phyloP scores from a whole-genome alignment of 2,329 filamentous ascomycete species.

The Neofusicoccum cordaticola region DNA sequence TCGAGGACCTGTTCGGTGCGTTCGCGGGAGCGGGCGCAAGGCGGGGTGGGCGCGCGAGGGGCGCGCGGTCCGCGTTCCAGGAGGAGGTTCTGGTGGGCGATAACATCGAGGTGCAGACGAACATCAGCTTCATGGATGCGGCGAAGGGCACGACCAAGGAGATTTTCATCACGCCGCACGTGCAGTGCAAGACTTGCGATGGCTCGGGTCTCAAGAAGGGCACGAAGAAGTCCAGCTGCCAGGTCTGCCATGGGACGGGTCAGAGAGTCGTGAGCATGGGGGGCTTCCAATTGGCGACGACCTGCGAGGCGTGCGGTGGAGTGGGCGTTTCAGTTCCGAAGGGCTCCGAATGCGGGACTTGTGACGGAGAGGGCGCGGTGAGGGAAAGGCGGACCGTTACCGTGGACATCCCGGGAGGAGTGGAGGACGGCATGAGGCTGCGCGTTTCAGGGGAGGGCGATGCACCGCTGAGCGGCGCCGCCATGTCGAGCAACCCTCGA shows the following conservation, averaged over 20 bases:
- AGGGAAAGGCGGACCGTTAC: conserved; percentile 79
- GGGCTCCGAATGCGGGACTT: conserved; percentile 77
- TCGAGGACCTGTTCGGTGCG: conserved; percentile 91
- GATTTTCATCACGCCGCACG: conserved; percentile 79
- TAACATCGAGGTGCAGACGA: conserved; percentile 91
- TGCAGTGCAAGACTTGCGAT: conserved; percentile 75
- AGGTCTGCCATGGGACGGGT: conserved; percentile 80
- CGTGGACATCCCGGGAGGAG: conserved; percentile 89
- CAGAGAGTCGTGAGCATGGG: conserved; percentile 86
- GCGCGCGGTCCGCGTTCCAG: conserved; percentile 67
- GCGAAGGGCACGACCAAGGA: conserved; percentile 87
- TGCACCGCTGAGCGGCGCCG: conserved; percentile 71
- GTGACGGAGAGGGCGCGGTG: conserved; percentile 78
- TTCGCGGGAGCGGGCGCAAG: conserved; percentile 62
- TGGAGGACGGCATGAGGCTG: conserved; percentile 94
- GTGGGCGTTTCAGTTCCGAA: conserved; percentile 72
- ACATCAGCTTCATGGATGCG: conserved; percentile 92
- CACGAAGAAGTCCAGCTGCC: conserved; percentile 69
- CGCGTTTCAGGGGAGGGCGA: conserved; percentile 84
- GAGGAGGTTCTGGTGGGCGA: conserved; percentile 86
- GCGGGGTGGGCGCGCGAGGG: conserved; percentile 44
- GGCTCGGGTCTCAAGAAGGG: conserved; percentile 84
- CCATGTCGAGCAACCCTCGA: conserved; percentile 60
- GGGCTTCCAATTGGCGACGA: conserved; percentile 93
- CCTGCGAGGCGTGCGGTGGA: conserved; percentile 78